A percentile compares a stretch with the other conserved stretches of the same genome.
Evolutionary conservation across 176 grass and related monocot genomes (phyloP).

Genomic region (Bonia amplexicaulis): DNA sequence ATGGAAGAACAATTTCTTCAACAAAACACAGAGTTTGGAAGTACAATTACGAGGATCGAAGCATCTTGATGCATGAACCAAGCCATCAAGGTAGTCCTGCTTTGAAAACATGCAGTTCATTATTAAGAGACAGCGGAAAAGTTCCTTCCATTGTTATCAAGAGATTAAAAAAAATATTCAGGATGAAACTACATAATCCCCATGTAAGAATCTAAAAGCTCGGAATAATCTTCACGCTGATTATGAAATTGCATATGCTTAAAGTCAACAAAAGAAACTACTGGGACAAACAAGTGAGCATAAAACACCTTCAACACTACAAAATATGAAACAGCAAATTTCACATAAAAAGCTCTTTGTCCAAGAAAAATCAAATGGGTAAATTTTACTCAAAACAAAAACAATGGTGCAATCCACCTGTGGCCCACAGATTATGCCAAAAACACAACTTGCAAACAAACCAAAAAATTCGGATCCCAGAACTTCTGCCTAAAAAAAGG

Average conservation of each 20-base stretch:
- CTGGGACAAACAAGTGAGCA: neutral
- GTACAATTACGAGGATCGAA: slow-evolving; percentile 37
- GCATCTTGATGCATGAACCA: slow-evolving; percentile 78
- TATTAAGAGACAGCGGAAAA: neutral
- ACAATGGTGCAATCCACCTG: neutral
- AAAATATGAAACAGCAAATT: neutral
- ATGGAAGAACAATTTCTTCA: slow-evolving; percentile 78
- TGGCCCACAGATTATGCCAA: neutral
- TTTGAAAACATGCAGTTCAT: slow-evolving; percentile 35
- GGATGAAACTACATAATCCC: neutral
- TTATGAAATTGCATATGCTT: neutral
- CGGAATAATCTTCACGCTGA: neutral
- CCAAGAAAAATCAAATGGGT: neutral
- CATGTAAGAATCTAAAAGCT: neutral
- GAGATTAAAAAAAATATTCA: neutral
- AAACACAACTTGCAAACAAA: neutral
- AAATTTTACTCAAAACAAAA: neutral
- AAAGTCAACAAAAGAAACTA: neutral
- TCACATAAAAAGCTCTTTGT: neutral
- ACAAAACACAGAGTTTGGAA: slow-evolving; percentile 34
- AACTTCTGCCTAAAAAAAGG: neutral
- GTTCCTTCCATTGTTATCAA: neutral
- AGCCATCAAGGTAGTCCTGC: slow-evolving; percentile 54
- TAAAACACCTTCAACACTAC: neutral
- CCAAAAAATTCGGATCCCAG: neutral